These are phyloP conservation scores for Paecilomyces dactylethromorphus DNA, from an alignment of 2,329 filamentous ascomycete genomes.

Conservation along the genomic window DNA sequence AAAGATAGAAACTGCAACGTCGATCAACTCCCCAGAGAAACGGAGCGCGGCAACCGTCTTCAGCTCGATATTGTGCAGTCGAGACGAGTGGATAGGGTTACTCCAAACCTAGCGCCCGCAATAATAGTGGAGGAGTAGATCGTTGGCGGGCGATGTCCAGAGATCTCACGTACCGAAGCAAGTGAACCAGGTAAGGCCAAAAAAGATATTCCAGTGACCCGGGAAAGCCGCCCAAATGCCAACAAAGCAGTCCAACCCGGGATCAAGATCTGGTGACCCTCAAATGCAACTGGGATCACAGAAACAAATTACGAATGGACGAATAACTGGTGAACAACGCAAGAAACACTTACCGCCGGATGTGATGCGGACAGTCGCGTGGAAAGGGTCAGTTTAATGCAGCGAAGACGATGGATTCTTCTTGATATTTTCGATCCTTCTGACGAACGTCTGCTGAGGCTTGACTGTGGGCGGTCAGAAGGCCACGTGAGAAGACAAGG, in stretches of 20 bases:
- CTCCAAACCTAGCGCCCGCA: neutral
- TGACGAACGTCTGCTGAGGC: neutral
- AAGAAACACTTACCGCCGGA: neutral
- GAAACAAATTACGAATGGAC: neutral
- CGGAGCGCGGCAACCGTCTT: neutral
- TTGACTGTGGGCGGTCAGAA: conserved; percentile 1
- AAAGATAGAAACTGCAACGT: neutral
- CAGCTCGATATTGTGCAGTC: neutral
- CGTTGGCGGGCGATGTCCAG: neutral
- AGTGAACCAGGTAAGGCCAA: neutral
- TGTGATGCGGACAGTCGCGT: neutral
- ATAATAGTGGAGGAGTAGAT: neutral
- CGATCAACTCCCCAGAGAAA: neutral
- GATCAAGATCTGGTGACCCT: neutral
- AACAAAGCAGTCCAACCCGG: conserved; percentile 1
- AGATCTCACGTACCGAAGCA: neutral
- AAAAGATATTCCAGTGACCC: neutral
- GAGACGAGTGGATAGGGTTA: neutral
- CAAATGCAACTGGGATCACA: neutral
- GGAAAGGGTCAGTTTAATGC: neutral
- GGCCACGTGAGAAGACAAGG: neutral
- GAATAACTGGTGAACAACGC: neutral
- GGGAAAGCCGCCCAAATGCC: neutral
- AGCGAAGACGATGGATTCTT: neutral
- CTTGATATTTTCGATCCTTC: neutral